Evolutionary conservation across 352 stramenopile species (phyloP), one percentile per base, ranked within the genome.

Genomic region (Globisporangium paroecandrum): DNA sequence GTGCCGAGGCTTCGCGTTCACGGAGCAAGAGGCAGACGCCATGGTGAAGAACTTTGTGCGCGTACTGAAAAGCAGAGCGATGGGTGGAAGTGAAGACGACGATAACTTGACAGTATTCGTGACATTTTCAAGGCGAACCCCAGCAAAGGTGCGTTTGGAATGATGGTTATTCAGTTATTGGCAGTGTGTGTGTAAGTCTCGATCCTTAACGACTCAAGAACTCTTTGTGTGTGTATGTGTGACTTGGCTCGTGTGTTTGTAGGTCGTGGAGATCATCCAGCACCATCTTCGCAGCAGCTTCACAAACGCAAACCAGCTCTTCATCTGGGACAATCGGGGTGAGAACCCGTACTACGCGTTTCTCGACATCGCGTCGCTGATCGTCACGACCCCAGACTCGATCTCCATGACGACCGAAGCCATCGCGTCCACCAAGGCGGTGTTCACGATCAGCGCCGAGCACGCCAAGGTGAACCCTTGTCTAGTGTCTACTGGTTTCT

Each of bases 321-420:
- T 82, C 22, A 61, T 92, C 1, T 92, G 77, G 76, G 64, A 85
- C 64, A 78, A 78, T 34, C 68, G 69, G 1, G 81, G 87, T n/a
- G 65, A 64, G 4, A 94, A 92, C 69, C 85, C 85, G 24, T 94
- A 83, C 69, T 68, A 85, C 47, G 83, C 82, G 18, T 74, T 94
- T 58, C 61, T 92, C 8, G 72, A 75, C 8, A 67, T 78, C 22
- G 82, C 82, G 25, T 74, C 77, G 4, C 74, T 64, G 9, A 74
- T 94, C 32, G 77, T 92, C 18, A 91, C 81, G 8, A 94, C 85
- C 0, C 85, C 86, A 9, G 86, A 94, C 65, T 94, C 83, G 4
- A 81, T 92, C 58, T 92, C 86, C 27, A 94, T 94, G 86, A 88
- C 82, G 0, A 94, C 86, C 24, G 86, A 94, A 67, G 86, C 86